Evolutionary conservation across 2,329 filamentous ascomycete genomes (phyloP), one percentile per base, ranked within the genome.

Genomic region (Aspergillus brunneoviolaceus): DNA sequence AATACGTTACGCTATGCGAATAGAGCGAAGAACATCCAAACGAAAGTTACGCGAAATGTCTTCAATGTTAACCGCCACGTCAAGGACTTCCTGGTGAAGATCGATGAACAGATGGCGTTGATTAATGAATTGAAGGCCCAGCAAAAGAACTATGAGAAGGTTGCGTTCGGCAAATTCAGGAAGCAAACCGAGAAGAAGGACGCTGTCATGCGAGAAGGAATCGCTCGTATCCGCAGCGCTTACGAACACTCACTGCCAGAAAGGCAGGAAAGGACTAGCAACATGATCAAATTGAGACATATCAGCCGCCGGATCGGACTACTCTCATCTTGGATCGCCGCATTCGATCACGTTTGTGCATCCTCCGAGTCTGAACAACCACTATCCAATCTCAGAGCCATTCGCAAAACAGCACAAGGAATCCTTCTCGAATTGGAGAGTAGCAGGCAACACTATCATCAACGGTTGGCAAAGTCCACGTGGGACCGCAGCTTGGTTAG

Each of bases 41-140:
- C 95, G 60, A 99, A 99, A 83, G 92, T 97, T 59, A 97, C 95
- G n/a, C 88, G 93, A 70, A 99, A 99, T 73, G 93, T 98, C 25
- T 99, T 96, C 80, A 99, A 99, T 75, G 95, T 99, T 65, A 97
- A 99, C 75, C 90, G 95, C 63, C 95, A 99, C 78, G 95, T 99
- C 71, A 99, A 99, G 81, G 95, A 99, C 77, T 99, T 96, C 79
- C 79, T 99, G 74, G 95, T 97, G 81, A 98, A 98, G 84, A 99
- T 99, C 70, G 94, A 99, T 72, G 95, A 99, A 79, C 94, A 99
- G 75, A 93, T 96, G 84, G 89, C 88, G n/a, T 79, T 97, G 71
- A 99, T 99, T 76, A 96, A 96, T 68, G 93, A 98, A 74, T 85
- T 99, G 58, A 92, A 95, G 78, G 90, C 90, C 27, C 91, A 97